Evolutionary conservation across 257 asterid species (phyloP).

Genomic region (Rehmannia glutinosa): DNA sequence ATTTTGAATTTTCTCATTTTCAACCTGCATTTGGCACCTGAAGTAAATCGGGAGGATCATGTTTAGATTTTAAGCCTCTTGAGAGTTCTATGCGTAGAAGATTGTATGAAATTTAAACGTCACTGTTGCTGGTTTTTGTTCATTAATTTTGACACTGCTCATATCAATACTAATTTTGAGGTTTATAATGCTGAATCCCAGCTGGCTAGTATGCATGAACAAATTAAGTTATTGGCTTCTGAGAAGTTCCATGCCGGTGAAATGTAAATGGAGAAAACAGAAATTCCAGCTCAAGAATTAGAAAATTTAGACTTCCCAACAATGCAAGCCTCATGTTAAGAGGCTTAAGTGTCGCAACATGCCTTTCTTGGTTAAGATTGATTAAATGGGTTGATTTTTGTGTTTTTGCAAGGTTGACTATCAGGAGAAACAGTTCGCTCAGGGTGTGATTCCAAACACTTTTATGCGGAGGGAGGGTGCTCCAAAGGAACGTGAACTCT

Average conservation of each 20-base stretch:
- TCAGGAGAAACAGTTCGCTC: slow-evolving; percentile 96
- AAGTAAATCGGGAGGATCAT: background rate
- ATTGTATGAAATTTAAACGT: background rate
- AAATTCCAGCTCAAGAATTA: background rate
- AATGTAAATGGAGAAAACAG: too few relatives aligned
- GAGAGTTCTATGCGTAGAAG: background rate
- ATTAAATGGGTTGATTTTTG: slow-evolving; percentile 7
- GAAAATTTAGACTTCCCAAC: too few relatives aligned
- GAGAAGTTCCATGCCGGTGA: too few relatives aligned
- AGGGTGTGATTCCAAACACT: slow-evolving; percentile 79
- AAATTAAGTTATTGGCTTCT: too few relatives aligned
- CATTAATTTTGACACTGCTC: background rate
- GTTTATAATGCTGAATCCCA: background rate
- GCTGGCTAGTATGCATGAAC: background rate
- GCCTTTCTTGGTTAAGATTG: background rate
- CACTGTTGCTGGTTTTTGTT: background rate
- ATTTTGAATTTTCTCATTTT: background rate
- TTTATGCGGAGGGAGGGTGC: slow-evolving; percentile 98
- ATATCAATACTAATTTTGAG: background rate
- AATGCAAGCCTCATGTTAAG: too few relatives aligned
- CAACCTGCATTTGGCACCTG: background rate
- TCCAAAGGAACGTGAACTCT: slow-evolving; percentile 95
- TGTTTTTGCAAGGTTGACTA: slow-evolving; percentile 71
- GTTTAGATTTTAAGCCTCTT: background rate
- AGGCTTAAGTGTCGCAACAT: background rate